Evolutionary conservation across 179 eudicot genomes (phyloP).

Genomic region (Kewa caespitosa): DNA sequence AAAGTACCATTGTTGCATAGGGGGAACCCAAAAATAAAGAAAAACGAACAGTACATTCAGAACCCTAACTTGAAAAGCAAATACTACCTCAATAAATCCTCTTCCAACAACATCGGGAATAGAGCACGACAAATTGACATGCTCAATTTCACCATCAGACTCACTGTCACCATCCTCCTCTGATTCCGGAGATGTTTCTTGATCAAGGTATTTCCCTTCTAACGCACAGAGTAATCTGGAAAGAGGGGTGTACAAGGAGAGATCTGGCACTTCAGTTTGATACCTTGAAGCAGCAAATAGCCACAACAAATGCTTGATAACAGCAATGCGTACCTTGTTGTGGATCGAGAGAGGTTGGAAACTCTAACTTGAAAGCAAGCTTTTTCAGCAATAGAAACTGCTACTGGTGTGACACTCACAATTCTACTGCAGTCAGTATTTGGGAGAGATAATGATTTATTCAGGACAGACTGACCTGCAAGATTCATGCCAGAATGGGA

Average conservation of each 20-base stretch:
- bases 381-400: slow-evolving; percentile 44
- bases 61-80: neutral
- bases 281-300: neutral
- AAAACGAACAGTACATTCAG: neutral
- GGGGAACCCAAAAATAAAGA: no score
- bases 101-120: slow-evolving; percentile 47
- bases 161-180: slow-evolving; percentile 22
- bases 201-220: slow-evolving; percentile 49
- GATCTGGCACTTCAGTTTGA: neutral
- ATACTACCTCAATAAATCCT: slow-evolving; percentile 54
- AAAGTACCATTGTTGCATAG: neutral
- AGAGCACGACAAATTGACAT: slow-evolving; percentile 40
- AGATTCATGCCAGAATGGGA: slow-evolving; percentile 9
- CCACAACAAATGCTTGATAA: slow-evolving; percentile 5
- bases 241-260: neutral
- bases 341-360: slow-evolving; percentile 39
- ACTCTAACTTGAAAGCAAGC: slow-evolving; percentile 46
- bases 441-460: slow-evolving; percentile 34
- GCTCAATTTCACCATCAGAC: slow-evolving; percentile 36
- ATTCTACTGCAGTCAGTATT: slow-evolving; percentile 31
- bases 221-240: slow-evolving; percentile 49
- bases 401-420: slow-evolving; percentile 43
- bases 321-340: slow-evolving; percentile 34
- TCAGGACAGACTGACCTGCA: slow-evolving; percentile 43
- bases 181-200: slow-evolving; percentile 27